A percentile compares a stretch with the other conserved stretches of the same genome.
These are phyloP conservation scores for Schwanniomyces yamadae DNA, from an alignment of 805 yeast species.

Conservation along the genomic window DNA sequence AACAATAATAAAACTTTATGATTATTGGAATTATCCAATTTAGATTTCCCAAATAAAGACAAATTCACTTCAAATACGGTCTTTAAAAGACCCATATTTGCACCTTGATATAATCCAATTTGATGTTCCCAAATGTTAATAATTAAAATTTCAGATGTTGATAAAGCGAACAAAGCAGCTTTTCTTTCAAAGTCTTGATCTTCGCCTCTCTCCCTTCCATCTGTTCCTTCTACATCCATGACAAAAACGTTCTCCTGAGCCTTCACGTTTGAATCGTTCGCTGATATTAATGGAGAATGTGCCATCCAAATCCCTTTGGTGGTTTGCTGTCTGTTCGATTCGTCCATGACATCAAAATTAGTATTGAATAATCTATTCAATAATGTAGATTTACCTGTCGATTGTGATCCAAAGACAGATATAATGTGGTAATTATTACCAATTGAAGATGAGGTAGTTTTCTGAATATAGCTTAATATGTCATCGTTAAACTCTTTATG, in stretches of 20 bases:
- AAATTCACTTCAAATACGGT: slow-evolving; percentile 96
- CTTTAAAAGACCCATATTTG: slow-evolving; percentile 91
- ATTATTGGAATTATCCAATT: slow-evolving; percentile 24
- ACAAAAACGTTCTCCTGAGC: slow-evolving; percentile 55
- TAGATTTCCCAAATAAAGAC: slow-evolving; percentile 70
- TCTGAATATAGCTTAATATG: slow-evolving; percentile 34
- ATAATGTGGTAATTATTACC: slow-evolving; percentile 85
- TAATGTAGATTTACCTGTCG: slow-evolving; percentile 93
- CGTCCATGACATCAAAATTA: slow-evolving; percentile 91
- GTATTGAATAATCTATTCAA: slow-evolving; percentile 85
- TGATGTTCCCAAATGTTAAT: slow-evolving; percentile 97
- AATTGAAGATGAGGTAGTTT: slow-evolving; percentile 30
- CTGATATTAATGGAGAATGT: slow-evolving; percentile 31
- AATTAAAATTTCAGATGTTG: slow-evolving; percentile 87
- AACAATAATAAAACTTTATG: slow-evolving; percentile 73
- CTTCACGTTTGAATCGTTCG: slow-evolving; percentile 7
- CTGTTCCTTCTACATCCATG: slow-evolving; percentile 98
- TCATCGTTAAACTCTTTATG: slow-evolving; percentile 49
- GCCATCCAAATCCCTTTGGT: slow-evolving; percentile 50
- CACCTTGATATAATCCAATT: slow-evolving; percentile 95
- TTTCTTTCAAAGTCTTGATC: slow-evolving; percentile 98
- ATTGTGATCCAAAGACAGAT: slow-evolving; percentile 95
- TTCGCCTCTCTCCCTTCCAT: slow-evolving; percentile 96
- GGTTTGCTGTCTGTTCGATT: slow-evolving; percentile 80
- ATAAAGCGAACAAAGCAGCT: slow-evolving; percentile 89